A percentile compares a stretch with the other conserved stretches of the same genome.
phyloP scores from a whole-genome alignment of 176 grass and related monocot genomes.

The Avena sativa region DNA sequence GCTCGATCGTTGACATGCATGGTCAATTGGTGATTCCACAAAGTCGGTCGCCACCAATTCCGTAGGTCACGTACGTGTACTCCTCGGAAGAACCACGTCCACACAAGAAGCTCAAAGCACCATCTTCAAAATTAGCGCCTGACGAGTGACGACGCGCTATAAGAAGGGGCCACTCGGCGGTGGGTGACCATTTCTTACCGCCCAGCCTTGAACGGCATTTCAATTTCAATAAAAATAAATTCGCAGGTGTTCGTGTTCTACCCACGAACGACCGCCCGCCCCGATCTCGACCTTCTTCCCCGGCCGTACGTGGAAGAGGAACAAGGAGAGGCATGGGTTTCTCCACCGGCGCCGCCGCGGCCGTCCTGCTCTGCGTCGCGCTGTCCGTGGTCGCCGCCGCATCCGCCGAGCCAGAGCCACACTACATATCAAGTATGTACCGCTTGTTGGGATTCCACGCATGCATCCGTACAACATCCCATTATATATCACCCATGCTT shows the following conservation, averaged over 20 bases:
- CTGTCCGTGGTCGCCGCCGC: background rate
- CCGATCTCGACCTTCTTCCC: background rate
- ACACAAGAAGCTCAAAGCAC: background rate
- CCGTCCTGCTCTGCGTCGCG: background rate
- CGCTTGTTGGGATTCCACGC: background rate
- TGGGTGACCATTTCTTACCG: background rate
- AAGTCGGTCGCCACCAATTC: background rate
- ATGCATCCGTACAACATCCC: too few relatives aligned
- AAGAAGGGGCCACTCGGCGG: background rate
- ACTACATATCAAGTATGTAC: background rate
- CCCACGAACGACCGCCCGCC: background rate
- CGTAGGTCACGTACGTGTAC: background rate
- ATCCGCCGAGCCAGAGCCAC: background rate
- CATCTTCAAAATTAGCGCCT: background rate
- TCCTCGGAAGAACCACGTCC: background rate
- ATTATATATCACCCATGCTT: too few relatives aligned
- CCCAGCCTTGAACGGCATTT: background rate
- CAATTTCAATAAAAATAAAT: background rate
- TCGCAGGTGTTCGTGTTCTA: background rate
- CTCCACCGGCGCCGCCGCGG: background rate
- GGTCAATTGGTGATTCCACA: background rate
- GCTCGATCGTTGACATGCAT: background rate
- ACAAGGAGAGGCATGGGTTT: conserved; percentile 1
- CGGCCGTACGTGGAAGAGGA: background rate
- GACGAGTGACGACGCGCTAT: background rate